Evolutionary conservation across 2,329 filamentous ascomycete species (phyloP).

Genomic region (Phyllosticta ampelicida): DNA sequence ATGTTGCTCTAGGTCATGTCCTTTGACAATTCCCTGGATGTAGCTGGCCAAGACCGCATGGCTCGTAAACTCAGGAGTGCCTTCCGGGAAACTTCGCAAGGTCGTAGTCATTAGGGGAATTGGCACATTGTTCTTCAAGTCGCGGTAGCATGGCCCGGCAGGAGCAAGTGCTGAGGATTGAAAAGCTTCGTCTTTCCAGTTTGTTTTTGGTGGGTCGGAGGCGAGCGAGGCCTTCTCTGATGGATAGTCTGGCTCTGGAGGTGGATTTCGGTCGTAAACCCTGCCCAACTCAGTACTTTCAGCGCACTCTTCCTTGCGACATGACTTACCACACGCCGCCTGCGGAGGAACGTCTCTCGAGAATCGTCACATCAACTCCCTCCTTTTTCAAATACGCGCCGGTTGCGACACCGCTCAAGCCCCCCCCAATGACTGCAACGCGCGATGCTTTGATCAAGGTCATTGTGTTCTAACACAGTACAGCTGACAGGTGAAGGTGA

Average conservation of each 20-base stretch:
- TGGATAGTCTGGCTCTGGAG: constrained; percentile 40
- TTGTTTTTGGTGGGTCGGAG: constrained; percentile 2
- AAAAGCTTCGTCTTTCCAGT: background rate
- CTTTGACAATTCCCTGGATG: constrained; percentile 46
- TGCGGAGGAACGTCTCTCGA: constrained; percentile 41
- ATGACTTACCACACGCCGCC: constrained; percentile 45
- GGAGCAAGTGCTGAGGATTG: background rate
- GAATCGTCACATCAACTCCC: constrained; percentile 40
- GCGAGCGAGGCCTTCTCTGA: constrained; percentile 10
- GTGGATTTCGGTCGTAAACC: constrained; percentile 40
- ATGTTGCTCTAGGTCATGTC: constrained; percentile 39
- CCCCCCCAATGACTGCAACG: constrained; percentile 27
- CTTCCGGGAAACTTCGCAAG: constrained; percentile 45
- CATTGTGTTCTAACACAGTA: constrained; percentile 13
- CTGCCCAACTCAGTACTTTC: constrained; percentile 18
- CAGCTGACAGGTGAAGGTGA: background rate
- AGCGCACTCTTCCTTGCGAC: background rate
- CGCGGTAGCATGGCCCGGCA: constrained; percentile 40
- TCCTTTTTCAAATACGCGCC: constrained; percentile 26
- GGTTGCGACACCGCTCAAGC: constrained; percentile 26
- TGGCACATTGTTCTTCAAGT: constrained; percentile 44
- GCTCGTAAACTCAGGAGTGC: constrained; percentile 48
- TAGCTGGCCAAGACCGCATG: constrained; percentile 49
- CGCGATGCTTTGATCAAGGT: constrained; percentile 10
- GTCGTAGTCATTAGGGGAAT: constrained; percentile 41